Evolutionary conservation across 1,139 yeast genomes (phyloP).

Genomic region (Arxiozyma telluris): DNA sequence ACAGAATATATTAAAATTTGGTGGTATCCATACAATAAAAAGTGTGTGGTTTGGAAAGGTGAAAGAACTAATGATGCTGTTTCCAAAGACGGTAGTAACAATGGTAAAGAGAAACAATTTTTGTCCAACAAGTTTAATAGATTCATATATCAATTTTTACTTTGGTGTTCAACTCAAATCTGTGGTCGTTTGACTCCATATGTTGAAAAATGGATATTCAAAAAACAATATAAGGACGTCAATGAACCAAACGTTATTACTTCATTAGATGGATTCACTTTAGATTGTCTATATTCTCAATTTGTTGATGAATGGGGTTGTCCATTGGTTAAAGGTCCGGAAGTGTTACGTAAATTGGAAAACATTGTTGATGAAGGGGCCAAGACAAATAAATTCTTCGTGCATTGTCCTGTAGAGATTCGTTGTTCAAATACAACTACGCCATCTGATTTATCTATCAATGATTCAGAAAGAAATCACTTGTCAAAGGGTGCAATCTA

Average conservation of each 20-base stretch:
- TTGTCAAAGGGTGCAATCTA: slow-evolving; percentile 67
- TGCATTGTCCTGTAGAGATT: slow-evolving; percentile 93
- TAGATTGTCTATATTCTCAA: slow-evolving; percentile 93
- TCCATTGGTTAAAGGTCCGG: slow-evolving; percentile 70
- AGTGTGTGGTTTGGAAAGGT: slow-evolving; percentile 88
- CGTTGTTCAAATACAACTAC: slow-evolving; percentile 82
- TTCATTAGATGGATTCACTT: slow-evolving; percentile 79
- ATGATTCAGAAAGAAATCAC: slow-evolving; percentile 32
- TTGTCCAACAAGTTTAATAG: slow-evolving; percentile 77
- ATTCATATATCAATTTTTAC: slow-evolving; percentile 63
- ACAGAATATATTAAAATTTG: slow-evolving; percentile 88
- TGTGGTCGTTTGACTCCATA: slow-evolving; percentile 70
- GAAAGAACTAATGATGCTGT: slow-evolving; percentile 54
- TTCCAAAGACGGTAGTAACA: slow-evolving; percentile 25
- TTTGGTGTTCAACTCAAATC: slow-evolving; percentile 71
- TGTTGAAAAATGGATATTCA: slow-evolving; percentile 76
- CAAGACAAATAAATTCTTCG: slow-evolving; percentile 53
- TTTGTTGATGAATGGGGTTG: slow-evolving; percentile 96
- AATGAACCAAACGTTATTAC: slow-evolving; percentile 59
- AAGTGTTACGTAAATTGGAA: slow-evolving; percentile 56
- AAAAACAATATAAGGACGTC: slow-evolving; percentile 69
- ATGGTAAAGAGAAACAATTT: slow-evolving; percentile 63
- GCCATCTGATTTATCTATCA: slow-evolving; percentile 33
- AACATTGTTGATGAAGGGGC: slow-evolving; percentile 57
- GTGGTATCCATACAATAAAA: slow-evolving; percentile 94